Base-by-base conservation (phyloP, 2,329 filamentous ascomycete genomes). In the Meredithiella fracta region DNA sequence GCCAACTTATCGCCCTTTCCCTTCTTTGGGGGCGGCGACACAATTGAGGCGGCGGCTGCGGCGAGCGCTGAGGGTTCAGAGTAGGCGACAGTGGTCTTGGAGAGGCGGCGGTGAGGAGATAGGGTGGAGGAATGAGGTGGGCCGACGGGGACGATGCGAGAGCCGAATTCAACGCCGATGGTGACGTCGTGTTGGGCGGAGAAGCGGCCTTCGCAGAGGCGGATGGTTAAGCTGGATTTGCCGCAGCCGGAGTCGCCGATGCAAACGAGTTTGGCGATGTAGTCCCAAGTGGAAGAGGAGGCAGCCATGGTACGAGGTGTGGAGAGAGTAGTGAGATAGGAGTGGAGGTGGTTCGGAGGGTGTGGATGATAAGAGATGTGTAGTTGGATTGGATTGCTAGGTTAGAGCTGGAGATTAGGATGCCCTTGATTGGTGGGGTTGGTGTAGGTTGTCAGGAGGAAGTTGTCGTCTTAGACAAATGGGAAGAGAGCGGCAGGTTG, bases 251-350 rank as follows among this genome's bases (percentile, higher is more conserved):
- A 92, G 73, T 97, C 92, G 68, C 92, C 92, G 65, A 98, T 89
- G 73, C 88, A 94, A 66, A 97, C 91, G 64, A 98, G 86, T 72
- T 98, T 98, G 69, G 91, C 90, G 67, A 97, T 98, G 74, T 94
- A 97, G 73, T 97, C 89, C 91, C 91, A 97, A 69, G 88, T 84
- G 65, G 82, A 78, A 61, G 72, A 68, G 65, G 76, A 76, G 25
- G 47, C 20, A 23, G 53, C 53, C 57, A 58, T 58, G 14, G 31
- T 44, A 15, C 29, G 17, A 11, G 6, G 29, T 49, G 8, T 34
- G 29, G 11, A 5, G 29, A 11, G 29, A 11, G 15, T 9, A 9
- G 22, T 17, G 20, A 15, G 44, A 8, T 25, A 22, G 44, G 11
- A 8, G 44, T 11, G 9, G 44, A 22, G 25, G n/a, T 9, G 14